A percentile compares a stretch with the other conserved stretches of the same genome.
Evolutionary conservation across 2,329 filamentous ascomycete species (phyloP).

Genomic region (Diaporthe helianthi): DNA sequence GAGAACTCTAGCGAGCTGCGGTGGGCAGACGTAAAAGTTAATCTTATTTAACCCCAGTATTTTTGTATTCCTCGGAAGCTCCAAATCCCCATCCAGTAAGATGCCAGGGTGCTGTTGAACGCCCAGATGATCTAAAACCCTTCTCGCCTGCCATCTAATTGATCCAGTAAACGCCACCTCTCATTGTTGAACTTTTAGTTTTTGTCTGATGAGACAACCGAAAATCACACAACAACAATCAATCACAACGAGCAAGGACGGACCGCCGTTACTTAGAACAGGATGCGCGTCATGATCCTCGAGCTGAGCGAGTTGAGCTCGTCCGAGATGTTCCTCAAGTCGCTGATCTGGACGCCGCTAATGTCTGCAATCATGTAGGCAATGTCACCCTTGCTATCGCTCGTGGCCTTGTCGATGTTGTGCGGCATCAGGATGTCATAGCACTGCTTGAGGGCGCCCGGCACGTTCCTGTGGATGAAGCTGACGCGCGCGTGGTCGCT

Average conservation of each 20-base stretch:
- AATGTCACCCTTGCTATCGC: slow-evolving; percentile 90
- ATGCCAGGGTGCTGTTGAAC: slow-evolving; percentile 32
- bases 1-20: neutral
- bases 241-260: too few relatives aligned
- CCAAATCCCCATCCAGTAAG: neutral
- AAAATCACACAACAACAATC: neutral
- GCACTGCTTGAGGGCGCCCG: slow-evolving; percentile 91
- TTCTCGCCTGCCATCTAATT: slow-evolving; percentile 3
- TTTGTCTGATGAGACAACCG: neutral
- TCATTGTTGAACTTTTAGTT: neutral
- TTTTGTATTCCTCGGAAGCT: neutral
- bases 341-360: slow-evolving; percentile 78
- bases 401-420: slow-evolving; percentile 99
- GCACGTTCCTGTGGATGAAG: slow-evolving; percentile 96
- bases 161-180: slow-evolving; percentile 18
- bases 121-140: slow-evolving; percentile 18
- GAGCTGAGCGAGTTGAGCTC: slow-evolving; percentile 81
- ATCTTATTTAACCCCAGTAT: neutral
- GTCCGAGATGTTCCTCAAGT: slow-evolving; percentile 87
- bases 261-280: slow-evolving; percentile 25
- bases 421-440: slow-evolving; percentile 94
- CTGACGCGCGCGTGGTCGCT: slow-evolving; percentile 89
- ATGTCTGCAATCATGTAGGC: slow-evolving; percentile 99
- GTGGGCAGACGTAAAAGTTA: neutral
- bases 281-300: slow-evolving; percentile 53